Percentiles rank a stretch among this genome's conserved stretches.
Evolutionary conservation across 345 rosid species (phyloP).

Genomic region (Eucalyptus lansdowneana): DNA sequence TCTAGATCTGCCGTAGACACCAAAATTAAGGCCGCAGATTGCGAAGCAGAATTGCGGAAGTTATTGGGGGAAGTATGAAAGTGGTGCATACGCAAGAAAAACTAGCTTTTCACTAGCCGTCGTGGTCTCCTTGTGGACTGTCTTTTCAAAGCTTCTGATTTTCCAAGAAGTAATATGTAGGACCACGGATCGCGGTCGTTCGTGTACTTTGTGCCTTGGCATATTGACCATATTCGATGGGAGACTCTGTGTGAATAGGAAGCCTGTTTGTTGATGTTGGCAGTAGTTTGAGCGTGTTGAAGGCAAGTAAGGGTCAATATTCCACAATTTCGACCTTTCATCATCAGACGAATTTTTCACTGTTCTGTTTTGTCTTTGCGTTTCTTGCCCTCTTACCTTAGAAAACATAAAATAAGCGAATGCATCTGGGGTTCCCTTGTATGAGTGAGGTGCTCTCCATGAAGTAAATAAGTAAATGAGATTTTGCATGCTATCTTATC

Average conservation of each 20-base stretch:
- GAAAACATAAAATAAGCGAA: too few relatives aligned
- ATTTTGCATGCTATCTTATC: background rate
- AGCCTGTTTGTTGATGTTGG: background rate
- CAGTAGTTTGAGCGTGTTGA: background rate
- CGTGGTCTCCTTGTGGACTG: background rate
- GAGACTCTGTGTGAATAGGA: background rate
- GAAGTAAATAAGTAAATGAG: background rate
- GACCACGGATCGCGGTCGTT: too few relatives aligned
- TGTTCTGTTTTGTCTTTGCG: background rate
- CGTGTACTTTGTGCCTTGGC: too few relatives aligned
- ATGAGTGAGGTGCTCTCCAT: background rate
- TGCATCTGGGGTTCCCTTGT: too few relatives aligned
- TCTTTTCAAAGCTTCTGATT: background rate
- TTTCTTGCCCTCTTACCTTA: too few relatives aligned
- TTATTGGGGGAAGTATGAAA: background rate
- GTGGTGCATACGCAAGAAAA: background rate
- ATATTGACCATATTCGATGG: background rate
- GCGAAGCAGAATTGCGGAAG: background rate
- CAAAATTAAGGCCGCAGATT: background rate
- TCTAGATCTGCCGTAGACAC: background rate
- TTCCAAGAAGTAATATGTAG: background rate
- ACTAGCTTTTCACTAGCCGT: background rate
- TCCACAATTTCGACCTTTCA: background rate
- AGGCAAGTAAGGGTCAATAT: background rate
- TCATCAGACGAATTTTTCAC: background rate